Evolutionary conservation across 352 stramenopile species (phyloP).

Genomic region (Pythium monospermum): DNA sequence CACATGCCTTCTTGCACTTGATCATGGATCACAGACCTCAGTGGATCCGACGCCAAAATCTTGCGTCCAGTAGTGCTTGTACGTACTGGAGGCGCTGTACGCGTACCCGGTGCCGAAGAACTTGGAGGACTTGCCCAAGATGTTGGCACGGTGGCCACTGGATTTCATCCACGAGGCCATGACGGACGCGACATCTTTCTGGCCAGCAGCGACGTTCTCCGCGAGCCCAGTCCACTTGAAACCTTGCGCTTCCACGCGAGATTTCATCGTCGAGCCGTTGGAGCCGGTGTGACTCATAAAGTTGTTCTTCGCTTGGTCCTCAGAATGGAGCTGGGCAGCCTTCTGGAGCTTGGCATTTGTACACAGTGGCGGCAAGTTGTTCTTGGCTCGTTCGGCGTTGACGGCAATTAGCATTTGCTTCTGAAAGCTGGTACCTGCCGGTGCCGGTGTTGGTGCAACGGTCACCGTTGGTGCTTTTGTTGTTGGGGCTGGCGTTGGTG

Average conservation of each 20-base stretch:
- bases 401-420: slow-evolving; percentile 33
- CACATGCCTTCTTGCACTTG: neutral
- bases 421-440: slow-evolving; percentile 3
- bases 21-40: slow-evolving; percentile 12
- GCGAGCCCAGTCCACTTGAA: slow-evolving; percentile 25
- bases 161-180: slow-evolving; percentile 25
- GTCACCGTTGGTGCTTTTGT: too few species aligned
- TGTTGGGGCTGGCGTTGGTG: neutral
- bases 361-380: slow-evolving; percentile 27
- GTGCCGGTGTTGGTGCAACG: slow-evolving; percentile 18
- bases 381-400: slow-evolving; percentile 39
- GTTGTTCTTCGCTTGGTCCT: slow-evolving; percentile 40
- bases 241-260: slow-evolving; percentile 24
- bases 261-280: slow-evolving; percentile 33
- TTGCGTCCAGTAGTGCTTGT: slow-evolving; percentile 26
- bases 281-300: slow-evolving; percentile 45
- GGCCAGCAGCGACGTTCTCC: slow-evolving; percentile 23
- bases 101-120: slow-evolving; percentile 22
- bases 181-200: slow-evolving; percentile 13
- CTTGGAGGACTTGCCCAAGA: slow-evolving; percentile 23
- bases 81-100: slow-evolving; percentile 19
- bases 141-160: slow-evolving; percentile 25
- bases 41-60: slow-evolving; percentile 13
- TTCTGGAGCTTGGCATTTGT: slow-evolving; percentile 31
- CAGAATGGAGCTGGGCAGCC: slow-evolving; percentile 18